Percentiles rank a stretch among this genome's conserved stretches.
These are phyloP conservation scores for Bryopsis sp. DNA, from an alignment of 139 green algal genomes.

Conservation along the genomic window DNA sequence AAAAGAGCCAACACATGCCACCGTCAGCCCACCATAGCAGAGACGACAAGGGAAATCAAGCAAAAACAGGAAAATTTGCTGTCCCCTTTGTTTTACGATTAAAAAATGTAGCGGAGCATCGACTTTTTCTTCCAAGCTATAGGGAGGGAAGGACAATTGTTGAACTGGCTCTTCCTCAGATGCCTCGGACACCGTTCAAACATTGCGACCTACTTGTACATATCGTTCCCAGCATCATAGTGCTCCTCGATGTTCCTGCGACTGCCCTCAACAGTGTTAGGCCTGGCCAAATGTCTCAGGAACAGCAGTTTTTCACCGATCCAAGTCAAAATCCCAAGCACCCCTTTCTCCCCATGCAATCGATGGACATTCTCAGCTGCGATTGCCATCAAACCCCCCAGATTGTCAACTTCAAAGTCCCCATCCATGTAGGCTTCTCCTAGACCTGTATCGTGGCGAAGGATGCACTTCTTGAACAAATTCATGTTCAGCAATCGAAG, in stretches of 20 bases:
- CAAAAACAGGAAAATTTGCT: no score
- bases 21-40: no score
- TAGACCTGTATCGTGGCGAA: slow-evolving; percentile 72
- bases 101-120: no score
- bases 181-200: no score
- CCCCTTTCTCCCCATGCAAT: slow-evolving; percentile 35
- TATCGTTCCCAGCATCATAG: slow-evolving; percentile 94
- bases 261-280: slow-evolving; percentile 71
- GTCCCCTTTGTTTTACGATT: no score
- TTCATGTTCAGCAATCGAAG: slow-evolving; percentile 57
- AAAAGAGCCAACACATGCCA: no score
- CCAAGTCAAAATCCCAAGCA: slow-evolving; percentile 68
- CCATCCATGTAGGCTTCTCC: slow-evolving; percentile 88
- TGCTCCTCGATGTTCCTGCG: slow-evolving; percentile 92
- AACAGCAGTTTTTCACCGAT: slow-evolving; percentile 67
- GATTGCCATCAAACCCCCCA: slow-evolving; percentile 59
- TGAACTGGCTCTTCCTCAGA: no score
- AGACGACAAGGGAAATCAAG: no score
- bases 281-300: slow-evolving; percentile 54
- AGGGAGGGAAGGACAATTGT: no score
- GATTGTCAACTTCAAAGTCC: slow-evolving; percentile 49
- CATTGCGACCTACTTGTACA: slow-evolving; percentile 58
- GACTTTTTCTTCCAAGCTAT: no score
- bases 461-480: slow-evolving; percentile 71
- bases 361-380: slow-evolving; percentile 46